Conservation (phyloP, 2,329 filamentous ascomycete species). For the Monilinia fructicola region DNA sequence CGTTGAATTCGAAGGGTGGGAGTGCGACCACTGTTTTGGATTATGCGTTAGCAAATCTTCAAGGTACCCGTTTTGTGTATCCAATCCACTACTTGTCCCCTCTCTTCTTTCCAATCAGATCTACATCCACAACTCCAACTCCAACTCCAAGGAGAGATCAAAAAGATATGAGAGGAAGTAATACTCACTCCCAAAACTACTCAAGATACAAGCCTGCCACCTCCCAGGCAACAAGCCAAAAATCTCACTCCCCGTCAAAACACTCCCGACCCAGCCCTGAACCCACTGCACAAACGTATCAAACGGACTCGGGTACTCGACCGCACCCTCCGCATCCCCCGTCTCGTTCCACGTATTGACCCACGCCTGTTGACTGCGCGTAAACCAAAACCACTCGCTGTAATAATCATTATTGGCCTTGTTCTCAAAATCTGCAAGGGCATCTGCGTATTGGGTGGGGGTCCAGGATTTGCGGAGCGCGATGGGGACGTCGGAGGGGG, state of each 20-base stretch:
- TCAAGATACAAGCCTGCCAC: constrained; percentile 42
- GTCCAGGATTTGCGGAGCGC: constrained; percentile 42
- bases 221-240: constrained; percentile 42
- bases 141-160: not conserved
- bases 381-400: constrained; percentile 53
- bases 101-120: not conserved
- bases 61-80: not conserved
- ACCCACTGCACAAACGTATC: constrained; percentile 40
- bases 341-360: constrained; percentile 49
- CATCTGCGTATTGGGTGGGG: constrained; percentile 40
- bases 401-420: constrained; percentile 47
- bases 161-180: constrained; percentile 18
- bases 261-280: constrained; percentile 42
- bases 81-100: not conserved
- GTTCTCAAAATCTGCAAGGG: constrained; percentile 43
- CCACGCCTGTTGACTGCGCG: constrained; percentile 48
- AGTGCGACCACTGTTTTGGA: constrained; percentile 17
- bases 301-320: constrained; percentile 43
- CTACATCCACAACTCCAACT: not conserved
- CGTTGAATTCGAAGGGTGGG: constrained; percentile 26
- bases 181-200: constrained; percentile 41
- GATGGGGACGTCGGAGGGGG: constrained; percentile 43
- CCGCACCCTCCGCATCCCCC: constrained; percentile 37
- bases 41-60: not conserved
- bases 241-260: constrained; percentile 41